Evolutionary conservation across 257 asterid genomes (phyloP), one percentile per base, ranked within the genome.

Genomic region (Primulina huaijiensis): DNA sequence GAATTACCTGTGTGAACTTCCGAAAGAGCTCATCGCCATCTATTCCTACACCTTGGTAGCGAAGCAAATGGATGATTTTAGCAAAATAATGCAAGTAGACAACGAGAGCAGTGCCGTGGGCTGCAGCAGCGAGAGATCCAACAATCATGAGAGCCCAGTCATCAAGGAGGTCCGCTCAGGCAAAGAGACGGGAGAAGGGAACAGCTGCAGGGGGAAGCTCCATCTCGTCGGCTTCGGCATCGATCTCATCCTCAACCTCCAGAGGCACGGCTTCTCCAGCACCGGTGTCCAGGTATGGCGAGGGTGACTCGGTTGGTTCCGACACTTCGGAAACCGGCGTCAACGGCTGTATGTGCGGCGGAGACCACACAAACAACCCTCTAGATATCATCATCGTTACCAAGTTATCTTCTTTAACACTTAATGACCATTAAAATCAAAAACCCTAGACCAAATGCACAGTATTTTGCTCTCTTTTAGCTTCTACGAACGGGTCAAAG

Each of bases 261-360:
- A 83, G 83, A 69, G 80, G 87, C 80, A 78, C 78, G 60, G 87
- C 92, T n/a, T 91, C 97, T 5, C 73, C 82, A 2, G 82, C 83
- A 53, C 88, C 83, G 62, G 84, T 74, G 69, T 94, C 99, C 76
- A 84, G 65, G 82, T 94, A 94, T 46, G 97, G 99, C 3, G 99
- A 94, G 1, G 99, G 99, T 5, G 99, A 94, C 82, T 94, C 99
- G 74, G 99, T 97, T 66, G 99, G 99, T 86, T 94, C 99, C 16
- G 99, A 94, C 7, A 94, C 99, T 76, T 94, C 97, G 40, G 99
- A 94, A 12, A 94, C 97, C 70, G 99, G 99, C 79, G 99, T 94
- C 80, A 94, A 76, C 50, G 97, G 99, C 81, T 94, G 96, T 80
- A 94, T 91, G 68, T 94, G 99, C 25, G 99, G 99, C 27, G 99